These are phyloP conservation scores for Globisporangium ultimum DNA, from an alignment of 352 stramenopile species.

Conservation along the genomic window DNA sequence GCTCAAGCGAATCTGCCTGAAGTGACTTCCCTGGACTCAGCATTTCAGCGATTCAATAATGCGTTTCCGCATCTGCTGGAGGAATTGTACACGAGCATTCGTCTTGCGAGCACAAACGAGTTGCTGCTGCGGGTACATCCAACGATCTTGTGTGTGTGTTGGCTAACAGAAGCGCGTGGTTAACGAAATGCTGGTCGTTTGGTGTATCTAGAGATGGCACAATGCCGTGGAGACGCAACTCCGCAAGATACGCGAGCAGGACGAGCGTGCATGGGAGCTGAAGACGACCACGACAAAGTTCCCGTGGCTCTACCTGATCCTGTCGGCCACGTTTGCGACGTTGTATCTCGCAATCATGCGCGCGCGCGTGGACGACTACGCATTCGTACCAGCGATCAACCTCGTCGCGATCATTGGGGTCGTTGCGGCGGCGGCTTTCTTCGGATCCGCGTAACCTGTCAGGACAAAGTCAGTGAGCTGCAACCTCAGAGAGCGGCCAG, in stretches of 20 bases:
- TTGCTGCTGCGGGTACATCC: conserved; percentile 27
- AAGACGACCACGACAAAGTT: conserved; percentile 25
- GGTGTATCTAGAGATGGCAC: conserved; percentile 36
- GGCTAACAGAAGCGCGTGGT: neutral
- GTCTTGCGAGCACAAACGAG: conserved; percentile 22
- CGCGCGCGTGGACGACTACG: conserved; percentile 37
- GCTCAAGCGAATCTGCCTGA: conserved; percentile 16
- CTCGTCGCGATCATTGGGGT: conserved; percentile 36
- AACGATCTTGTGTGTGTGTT: neutral
- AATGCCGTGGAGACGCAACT: conserved; percentile 21
- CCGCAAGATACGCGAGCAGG: conserved; percentile 21
- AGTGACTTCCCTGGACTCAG: conserved; percentile 8
- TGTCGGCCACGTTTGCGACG: conserved; percentile 46
- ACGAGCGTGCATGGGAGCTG: conserved; percentile 25
- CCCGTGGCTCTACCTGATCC: conserved; percentile 49
- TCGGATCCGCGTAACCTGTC: neutral
- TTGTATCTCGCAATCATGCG: conserved; percentile 58
- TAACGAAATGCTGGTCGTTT: neutral
- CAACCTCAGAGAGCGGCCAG: neutral
- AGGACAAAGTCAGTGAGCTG: neutral
- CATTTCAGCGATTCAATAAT: conserved; percentile 27
- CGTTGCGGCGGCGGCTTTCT: conserved; percentile 17
- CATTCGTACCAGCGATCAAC: conserved; percentile 54
- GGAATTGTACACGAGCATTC: conserved; percentile 38
- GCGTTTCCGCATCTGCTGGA: conserved; percentile 42